These are phyloP conservation scores for Vigna nakashimae DNA, from an alignment of 306 rosid species.

Conservation along the genomic window DNA sequence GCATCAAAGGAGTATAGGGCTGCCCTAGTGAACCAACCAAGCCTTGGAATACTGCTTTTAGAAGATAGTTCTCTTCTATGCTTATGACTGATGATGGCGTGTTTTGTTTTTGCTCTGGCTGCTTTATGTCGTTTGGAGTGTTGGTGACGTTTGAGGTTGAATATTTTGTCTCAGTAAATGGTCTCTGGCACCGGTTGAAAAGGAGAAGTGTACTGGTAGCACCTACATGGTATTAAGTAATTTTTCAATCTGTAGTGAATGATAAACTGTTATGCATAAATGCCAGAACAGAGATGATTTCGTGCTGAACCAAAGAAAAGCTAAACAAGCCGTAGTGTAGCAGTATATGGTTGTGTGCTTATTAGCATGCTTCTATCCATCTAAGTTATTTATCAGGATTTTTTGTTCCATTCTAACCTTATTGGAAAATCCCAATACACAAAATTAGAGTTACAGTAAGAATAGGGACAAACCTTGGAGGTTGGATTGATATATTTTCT, in stretches of 20 bases:
- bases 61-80: background rate
- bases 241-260: background rate
- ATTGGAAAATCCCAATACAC: background rate
- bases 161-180: background rate
- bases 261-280: background rate
- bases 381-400: background rate
- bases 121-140: background rate
- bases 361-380: background rate
- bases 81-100: background rate
- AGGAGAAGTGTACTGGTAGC: background rate
- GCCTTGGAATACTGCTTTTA: background rate
- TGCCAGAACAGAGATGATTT: background rate
- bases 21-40: background rate
- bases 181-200: background rate
- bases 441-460: background rate
- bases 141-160: background rate
- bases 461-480: background rate
- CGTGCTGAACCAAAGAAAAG: background rate
- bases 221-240: no score
- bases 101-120: background rate
- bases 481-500: no score
- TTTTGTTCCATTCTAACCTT: background rate
- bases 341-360: background rate
- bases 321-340: no score
- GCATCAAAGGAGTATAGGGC: background rate